Evolutionary conservation across 2,329 filamentous ascomycete genomes (phyloP), one percentile per base, ranked within the genome.

Genomic region (Aspergillus amoenus): DNA sequence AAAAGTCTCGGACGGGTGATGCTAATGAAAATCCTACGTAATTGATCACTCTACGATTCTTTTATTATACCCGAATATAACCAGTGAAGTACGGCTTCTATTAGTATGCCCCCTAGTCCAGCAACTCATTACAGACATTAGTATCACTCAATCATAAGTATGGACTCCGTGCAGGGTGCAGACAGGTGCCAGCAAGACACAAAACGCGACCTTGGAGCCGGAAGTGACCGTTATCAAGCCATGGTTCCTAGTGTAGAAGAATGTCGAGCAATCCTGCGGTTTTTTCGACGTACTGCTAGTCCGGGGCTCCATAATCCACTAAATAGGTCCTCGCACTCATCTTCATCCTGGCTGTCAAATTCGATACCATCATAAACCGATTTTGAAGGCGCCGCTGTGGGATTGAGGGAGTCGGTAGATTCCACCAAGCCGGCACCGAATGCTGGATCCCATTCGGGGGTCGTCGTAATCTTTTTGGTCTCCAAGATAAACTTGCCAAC

Each of bases 401-500:
- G 37, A 22, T 15, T 47, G 53, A 22, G 15, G 13, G 24, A 24
- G 5, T 15, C 37, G 30, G 44, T 32, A 24, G 47, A 24, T 15
- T 55, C 42, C n/a, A 51, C n/a, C 4, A 52, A 47, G n/a, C 59
- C 45, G 12, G 55, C 30, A 42, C 55, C 42, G 12, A 64, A 61
- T 15, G 66, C 57, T 13, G 69, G 67, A 59, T 85, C 84, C 84
- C 85, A 87, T 18, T 72, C 78, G 17, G 77, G 75, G 15, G 74
- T 74, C 30, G 77, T 72, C 22, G 77, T 78, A 8, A 85, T 80
- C 52, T 80, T 74, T 69, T 81, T 83, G 43, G 83, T 86, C 70
- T 88, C 85, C 27, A 88, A 70, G 27, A 88, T 88, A 61, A 84
- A 87, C 66, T 87, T 87, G n/a, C 85, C 85, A 2, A 87, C 82